A percentile compares a stretch with the other conserved stretches of the same genome.
Conservation (phyloP, 2,329 filamentous ascomycete genomes). For the Penicillium brasilianum region DNA sequence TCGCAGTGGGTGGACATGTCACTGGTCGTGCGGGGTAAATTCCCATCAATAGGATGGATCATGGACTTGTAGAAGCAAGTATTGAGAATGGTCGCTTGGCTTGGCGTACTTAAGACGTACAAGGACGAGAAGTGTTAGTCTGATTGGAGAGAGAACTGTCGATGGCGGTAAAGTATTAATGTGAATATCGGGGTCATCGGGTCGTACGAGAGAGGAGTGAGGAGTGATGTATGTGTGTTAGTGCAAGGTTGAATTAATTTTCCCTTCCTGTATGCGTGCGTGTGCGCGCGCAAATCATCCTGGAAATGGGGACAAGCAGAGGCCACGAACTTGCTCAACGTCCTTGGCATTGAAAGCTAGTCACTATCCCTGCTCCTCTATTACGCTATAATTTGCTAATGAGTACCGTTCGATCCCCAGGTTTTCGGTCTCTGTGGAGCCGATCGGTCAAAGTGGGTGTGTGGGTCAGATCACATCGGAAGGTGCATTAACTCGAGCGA, state of each 20-base stretch:
- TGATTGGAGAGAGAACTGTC: background rate
- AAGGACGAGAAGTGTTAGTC: background rate
- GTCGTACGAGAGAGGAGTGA: background rate
- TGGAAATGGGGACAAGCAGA: background rate
- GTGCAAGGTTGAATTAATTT: background rate
- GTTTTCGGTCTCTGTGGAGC: slow-evolving; percentile 13
- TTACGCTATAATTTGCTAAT: slow-evolving; percentile 3
- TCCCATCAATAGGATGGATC: background rate
- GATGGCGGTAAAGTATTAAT: background rate
- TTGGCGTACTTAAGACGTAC: background rate
- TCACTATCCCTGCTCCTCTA: background rate
- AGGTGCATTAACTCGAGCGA: slow-evolving; percentile 24
- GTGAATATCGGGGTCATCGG: background rate
- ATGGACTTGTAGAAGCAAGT: background rate
- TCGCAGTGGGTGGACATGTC: background rate
- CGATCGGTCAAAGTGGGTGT: slow-evolving; percentile 21
- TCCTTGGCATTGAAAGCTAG: background rate
- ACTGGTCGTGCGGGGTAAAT: background rate
- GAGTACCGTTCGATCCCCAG: background rate
- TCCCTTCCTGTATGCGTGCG: background rate
- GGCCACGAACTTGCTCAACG: background rate
- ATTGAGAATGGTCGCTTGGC: background rate
- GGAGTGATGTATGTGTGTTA: background rate
- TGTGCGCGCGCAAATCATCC: background rate
- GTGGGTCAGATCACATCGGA: slow-evolving; percentile 24